phyloP scores from a whole-genome alignment of 805 yeast species.

The Ogataea minuta region DNA sequence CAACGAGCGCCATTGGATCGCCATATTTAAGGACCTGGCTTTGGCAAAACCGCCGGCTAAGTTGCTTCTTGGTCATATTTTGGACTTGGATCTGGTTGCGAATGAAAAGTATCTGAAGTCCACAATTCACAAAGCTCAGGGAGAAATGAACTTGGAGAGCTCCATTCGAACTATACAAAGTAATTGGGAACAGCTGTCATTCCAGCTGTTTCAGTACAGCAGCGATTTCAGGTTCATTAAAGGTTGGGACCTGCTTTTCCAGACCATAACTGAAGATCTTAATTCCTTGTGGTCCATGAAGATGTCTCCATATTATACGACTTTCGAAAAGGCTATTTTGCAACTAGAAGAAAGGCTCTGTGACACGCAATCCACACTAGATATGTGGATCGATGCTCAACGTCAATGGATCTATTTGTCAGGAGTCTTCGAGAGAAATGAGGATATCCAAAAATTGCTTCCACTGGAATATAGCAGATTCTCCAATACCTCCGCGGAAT shows the following conservation, averaged over 20 bases:
- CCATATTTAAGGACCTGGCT: constrained; percentile 37
- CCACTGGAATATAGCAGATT: constrained; percentile 73
- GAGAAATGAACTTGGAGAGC: constrained; percentile 65
- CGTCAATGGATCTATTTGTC: constrained; percentile 84
- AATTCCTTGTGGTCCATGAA: constrained; percentile 67
- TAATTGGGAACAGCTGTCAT: constrained; percentile 53
- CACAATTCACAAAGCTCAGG: constrained; percentile 61
- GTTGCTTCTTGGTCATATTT: constrained; percentile 56
- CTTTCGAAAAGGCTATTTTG: constrained; percentile 57
- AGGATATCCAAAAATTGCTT: constrained; percentile 58
- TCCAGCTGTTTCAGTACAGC: constrained; percentile 54
- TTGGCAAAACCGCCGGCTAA: constrained; percentile 17
- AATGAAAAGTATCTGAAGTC: constrained; percentile 48
- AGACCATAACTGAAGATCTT: constrained; percentile 57
- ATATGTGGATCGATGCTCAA: constrained; percentile 80
- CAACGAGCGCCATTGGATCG: constrained; percentile 66
- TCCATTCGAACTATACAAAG: constrained; percentile 48
- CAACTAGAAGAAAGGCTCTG: constrained; percentile 59
- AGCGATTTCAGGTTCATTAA: constrained; percentile 54
- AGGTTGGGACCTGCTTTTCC: constrained; percentile 66
- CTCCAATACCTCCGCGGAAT: constrained; percentile 58
- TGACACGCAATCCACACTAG: constrained; percentile 49
- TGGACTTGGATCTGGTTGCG: constrained; percentile 50
- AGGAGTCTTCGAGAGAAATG: constrained; percentile 66
- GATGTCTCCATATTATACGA: constrained; percentile 57